phyloP scores from a whole-genome alignment of 805 yeast genomes.

The Candida rishiriensis region DNA sequence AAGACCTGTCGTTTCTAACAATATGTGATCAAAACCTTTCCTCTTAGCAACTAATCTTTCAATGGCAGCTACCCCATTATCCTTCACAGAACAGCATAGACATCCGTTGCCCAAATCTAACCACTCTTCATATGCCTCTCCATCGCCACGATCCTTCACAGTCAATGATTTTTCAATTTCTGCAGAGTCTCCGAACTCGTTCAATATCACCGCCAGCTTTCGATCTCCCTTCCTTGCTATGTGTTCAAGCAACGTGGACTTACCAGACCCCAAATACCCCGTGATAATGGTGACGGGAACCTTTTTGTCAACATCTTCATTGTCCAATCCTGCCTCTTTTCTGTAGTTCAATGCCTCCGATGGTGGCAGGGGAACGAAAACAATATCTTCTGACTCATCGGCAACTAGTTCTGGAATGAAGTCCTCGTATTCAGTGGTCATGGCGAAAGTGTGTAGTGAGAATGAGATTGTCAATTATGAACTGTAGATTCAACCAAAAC shows the following conservation, averaged over 20 bases:
- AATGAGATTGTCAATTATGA: not conserved
- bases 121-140: conserved; percentile 80
- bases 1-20: conserved; percentile 90
- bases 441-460: not conserved
- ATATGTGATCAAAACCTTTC: conserved; percentile 75
- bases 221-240: conserved; percentile 68
- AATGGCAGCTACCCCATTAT: conserved; percentile 90
- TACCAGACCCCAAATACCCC: conserved; percentile 94
- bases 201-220: conserved; percentile 82
- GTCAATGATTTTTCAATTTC: conserved; percentile 86
- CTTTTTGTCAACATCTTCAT: conserved; percentile 31
- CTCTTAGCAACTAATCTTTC: conserved; percentile 76
- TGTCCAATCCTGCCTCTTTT: conserved; percentile 14
- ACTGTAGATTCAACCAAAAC: no score
- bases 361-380: conserved; percentile 12
- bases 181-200: conserved; percentile 88
- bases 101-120: conserved; percentile 95
- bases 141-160: conserved; percentile 44
- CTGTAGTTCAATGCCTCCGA: conserved; percentile 4
- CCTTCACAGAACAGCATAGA: conserved; percentile 92
- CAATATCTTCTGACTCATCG: conserved; percentile 22
- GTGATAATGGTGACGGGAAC: conserved; percentile 93
- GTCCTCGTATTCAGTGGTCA: conserved; percentile 15
- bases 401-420: conserved; percentile 26
- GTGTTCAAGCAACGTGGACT: conserved; percentile 75